Percentiles rank a stretch among this genome's conserved stretches.
Evolutionary conservation across 1,284 basidiomycete species (phyloP).

Genomic region (Singerocomus rubriflavus): DNA sequence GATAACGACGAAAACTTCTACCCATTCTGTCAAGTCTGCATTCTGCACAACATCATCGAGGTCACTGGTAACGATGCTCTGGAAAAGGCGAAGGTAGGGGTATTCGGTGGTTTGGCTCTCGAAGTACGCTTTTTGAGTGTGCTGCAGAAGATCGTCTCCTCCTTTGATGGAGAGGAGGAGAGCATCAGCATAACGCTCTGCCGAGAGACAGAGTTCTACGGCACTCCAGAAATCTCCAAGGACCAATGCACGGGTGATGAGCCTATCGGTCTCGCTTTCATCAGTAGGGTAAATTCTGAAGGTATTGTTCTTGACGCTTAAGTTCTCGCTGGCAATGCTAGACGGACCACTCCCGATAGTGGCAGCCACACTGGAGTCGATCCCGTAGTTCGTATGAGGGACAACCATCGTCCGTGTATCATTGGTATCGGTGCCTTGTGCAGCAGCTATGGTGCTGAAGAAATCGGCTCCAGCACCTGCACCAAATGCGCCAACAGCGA

Average conservation of each 20-base stretch:
- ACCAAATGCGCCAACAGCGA: conserved; percentile 53
- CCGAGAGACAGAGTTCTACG: conserved; percentile 87
- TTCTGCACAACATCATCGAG: conserved; percentile 72
- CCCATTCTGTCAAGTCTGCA: conserved; percentile 93
- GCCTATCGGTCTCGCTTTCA: conserved; percentile 83
- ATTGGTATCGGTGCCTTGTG: conserved; percentile 44
- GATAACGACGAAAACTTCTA: conserved; percentile 94
- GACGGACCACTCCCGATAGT: conserved; percentile 87
- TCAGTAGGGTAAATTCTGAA: conserved; percentile 92
- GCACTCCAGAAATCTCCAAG: conserved; percentile 94
- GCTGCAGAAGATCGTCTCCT: conserved; percentile 83
- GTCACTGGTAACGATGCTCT: conserved; percentile 93
- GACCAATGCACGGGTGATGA: conserved; percentile 92
- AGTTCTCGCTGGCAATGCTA: conserved; percentile 58
- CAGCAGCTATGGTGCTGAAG: conserved; percentile 77
- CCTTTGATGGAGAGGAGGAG: conserved; percentile 92
- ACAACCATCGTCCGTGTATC: conserved; percentile 60
- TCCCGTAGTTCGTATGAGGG: conserved; percentile 74
- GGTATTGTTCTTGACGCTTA: conserved; percentile 63
- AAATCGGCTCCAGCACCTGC: conserved; percentile 79
- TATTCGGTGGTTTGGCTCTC: conserved; percentile 72
- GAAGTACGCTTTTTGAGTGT: conserved; percentile 94
- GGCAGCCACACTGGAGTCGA: conserved; percentile 88
- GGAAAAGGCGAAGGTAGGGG: conserved; percentile 93
- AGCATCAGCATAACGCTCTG: conserved; percentile 91